Base-by-base conservation (phyloP, 1,284 basidiomycete species). In the Melampsora abietis-canadensis region DNA sequence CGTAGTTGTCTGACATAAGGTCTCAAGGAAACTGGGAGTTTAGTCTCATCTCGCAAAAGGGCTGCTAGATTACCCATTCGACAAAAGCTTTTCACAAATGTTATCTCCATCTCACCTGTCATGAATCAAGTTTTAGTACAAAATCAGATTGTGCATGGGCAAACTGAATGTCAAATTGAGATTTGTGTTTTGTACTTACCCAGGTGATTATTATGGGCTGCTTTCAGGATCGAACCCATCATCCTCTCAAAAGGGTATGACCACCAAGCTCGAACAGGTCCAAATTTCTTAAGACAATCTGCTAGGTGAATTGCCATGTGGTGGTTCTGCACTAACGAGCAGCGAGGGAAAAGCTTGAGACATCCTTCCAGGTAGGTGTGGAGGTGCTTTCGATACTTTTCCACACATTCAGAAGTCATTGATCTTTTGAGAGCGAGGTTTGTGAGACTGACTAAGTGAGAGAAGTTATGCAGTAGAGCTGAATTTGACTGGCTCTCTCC, bases 201-300 rank as follows among this genome's bases (percentile, higher is more conserved):
- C n/a, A 54, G n/a, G 27, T 54, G 51, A 54, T 54, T 12, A 57
- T 70, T 70, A 17, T 62, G 59, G 12, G 17, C 44, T 48, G 60
- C 27, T 48, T 70, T 46, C 12, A 70, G 37, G 19, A 70, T 44
- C 24, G 44, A 27, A 21, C 60, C 68, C 68, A 70, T 70, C 8
- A 70, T 12, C 34, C 46, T n/a, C 27, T 70, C 68, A 59, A 63
- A 62, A 14, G 60, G 46, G 21, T 62, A 70, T 8, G 68, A 70
- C 68, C 68, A 70, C 68, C 68, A 70, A 46, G 68, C 68, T 57
- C 46, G 40, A 12, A 54, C 37, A 4, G 60, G 68, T 6, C 68
- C 68, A 48, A 62, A 70, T 31, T 62, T 44, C 21, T 47, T 46
- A 21, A 70, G 46, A 27, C 24, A 70, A 30, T 70, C 46, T 10